Evolutionary conservation across 75 land plant genomes (phyloP).

Genomic region (Chamaecyparis obtusa): DNA sequence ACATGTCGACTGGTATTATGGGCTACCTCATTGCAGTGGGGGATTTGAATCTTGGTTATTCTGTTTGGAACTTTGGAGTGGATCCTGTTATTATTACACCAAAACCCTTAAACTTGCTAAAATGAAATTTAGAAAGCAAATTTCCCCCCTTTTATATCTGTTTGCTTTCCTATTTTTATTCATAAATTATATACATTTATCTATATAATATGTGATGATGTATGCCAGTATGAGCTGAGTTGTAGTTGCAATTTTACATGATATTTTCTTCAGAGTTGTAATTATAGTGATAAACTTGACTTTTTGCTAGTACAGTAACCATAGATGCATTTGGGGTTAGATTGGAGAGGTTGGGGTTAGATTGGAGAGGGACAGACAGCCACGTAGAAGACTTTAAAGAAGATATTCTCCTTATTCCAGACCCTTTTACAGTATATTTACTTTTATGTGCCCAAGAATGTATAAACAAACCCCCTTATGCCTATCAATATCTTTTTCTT

Average conservation of each 20-base stretch:
- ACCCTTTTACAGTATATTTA: neutral
- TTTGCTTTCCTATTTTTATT: neutral
- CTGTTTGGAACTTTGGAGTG: neutral
- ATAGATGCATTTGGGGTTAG: neutral
- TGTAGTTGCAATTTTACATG: neutral
- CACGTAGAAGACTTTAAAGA: neutral
- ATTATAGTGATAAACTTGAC: neutral
- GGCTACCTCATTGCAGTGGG: neutral
- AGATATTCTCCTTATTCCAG: neutral
- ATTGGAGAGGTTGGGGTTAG: neutral
- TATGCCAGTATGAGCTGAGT: neutral
- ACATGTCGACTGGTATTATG: neutral
- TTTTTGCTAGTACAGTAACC: neutral
- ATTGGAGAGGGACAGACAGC: neutral
- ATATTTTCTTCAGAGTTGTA: neutral
- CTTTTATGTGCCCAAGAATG: neutral
- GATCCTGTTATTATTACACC: neutral
- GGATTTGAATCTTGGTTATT: neutral
- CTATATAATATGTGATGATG: neutral
- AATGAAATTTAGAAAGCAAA: neutral
- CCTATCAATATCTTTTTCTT: neutral
- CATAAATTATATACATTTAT: neutral
- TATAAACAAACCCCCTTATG: neutral
- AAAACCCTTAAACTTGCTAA: neutral
- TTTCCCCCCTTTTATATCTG: neutral